These are phyloP conservation scores for Alternaria postmessia DNA, from an alignment of 2,329 filamentous ascomycete genomes.

Conservation along the genomic window DNA sequence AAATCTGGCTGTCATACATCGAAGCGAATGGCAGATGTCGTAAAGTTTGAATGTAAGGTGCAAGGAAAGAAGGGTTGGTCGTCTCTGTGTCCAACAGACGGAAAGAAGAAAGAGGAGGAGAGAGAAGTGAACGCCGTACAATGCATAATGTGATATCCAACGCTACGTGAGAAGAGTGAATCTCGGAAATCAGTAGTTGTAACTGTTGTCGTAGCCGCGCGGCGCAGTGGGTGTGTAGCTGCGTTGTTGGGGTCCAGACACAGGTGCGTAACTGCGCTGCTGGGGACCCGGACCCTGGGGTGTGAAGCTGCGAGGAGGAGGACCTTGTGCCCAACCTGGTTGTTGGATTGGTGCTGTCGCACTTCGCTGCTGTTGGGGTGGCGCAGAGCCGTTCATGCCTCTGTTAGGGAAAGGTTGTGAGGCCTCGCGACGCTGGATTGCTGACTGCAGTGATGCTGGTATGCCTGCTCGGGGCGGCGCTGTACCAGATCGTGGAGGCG, in stretches of 20 bases:
- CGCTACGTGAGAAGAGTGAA: background rate
- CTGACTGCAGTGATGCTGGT: constrained; percentile 44
- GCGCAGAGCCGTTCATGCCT: constrained; percentile 30
- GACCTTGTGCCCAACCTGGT: constrained; percentile 34
- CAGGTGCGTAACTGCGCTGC: constrained; percentile 20
- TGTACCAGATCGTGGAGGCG: constrained; percentile 35
- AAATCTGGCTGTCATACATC: constrained; percentile 3
- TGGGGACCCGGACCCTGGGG: constrained; percentile 10
- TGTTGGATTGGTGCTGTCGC: constrained; percentile 46
- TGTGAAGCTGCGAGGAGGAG: constrained; percentile 12
- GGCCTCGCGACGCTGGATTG: constrained; percentile 49
- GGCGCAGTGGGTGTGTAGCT: constrained; percentile 1
- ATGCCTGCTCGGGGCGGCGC: constrained; percentile 44
- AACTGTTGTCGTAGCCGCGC: constrained; percentile 28
- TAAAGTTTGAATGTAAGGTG: constrained; percentile 5
- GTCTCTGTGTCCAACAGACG: constrained; percentile 27
- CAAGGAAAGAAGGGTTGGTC: constrained; percentile 2
- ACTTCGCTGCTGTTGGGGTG: constrained; percentile 42
- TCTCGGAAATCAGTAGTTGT: constrained; percentile 24
- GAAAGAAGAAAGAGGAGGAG: background rate
- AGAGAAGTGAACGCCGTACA: constrained; percentile 28
- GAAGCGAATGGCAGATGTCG: constrained; percentile 1
- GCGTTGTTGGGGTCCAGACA: constrained; percentile 5
- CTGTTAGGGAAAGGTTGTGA: constrained; percentile 43
- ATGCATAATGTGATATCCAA: constrained; percentile 22